Evolutionary conservation across 768 basidiomycete species (phyloP).

Genomic region (Pisolithus tinctorius): DNA sequence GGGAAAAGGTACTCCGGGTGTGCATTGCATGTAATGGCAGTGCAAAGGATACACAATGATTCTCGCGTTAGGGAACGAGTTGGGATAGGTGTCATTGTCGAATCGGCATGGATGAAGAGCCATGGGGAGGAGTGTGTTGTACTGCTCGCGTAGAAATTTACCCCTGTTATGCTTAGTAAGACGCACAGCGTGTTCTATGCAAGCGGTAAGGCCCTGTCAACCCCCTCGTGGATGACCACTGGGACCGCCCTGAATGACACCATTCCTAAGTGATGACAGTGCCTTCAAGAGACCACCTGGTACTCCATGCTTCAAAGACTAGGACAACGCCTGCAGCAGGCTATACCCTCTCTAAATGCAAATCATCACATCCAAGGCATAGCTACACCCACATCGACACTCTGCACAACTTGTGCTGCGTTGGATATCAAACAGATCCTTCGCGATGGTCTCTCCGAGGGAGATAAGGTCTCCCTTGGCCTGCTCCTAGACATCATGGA

Average conservation of each 20-base stretch:
- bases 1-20: constrained; percentile 11
- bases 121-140: background rate
- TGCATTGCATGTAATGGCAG: constrained; percentile 16
- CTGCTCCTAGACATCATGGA: background rate
- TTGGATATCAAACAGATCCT: constrained; percentile 1
- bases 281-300: background rate
- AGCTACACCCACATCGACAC: background rate
- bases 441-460: background rate
- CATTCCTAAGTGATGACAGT: background rate
- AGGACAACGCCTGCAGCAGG: background rate
- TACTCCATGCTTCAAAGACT: no score
- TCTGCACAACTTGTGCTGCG: constrained; percentile 5
- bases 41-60: constrained; percentile 2
- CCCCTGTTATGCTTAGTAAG: no score
- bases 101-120: constrained; percentile 13
- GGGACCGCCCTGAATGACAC: background rate
- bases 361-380: background rate
- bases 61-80: constrained; percentile 12
- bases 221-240: background rate
- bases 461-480: background rate
- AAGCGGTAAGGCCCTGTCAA: background rate
- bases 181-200: background rate
- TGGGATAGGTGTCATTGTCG: constrained; percentile 14
- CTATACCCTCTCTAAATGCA: background rate
- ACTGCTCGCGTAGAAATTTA: background rate